Base-by-base conservation (phyloP, 805 yeast species). In the Schwanniomyces yamadae region DNA sequence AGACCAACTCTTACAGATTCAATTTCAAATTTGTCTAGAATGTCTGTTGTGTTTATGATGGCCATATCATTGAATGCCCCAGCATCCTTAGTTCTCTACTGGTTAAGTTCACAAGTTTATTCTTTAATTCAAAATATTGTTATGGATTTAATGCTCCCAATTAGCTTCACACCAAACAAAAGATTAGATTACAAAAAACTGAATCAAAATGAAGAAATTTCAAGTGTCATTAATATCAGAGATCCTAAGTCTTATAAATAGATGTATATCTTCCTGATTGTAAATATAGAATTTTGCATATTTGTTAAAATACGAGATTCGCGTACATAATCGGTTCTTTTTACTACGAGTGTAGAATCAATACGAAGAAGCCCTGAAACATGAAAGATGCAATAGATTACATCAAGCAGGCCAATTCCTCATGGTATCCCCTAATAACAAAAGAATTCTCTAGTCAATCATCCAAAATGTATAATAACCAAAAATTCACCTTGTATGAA, bases 1-100 rank as follows among this genome's bases (percentile, higher is more conserved):
- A 64, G 85, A 39, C 77, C 83, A 4, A 78, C 84, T 1, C 59
- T 78, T 5, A 69, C 77, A 33, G 85, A 80, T 48, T 73, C 87
- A 2, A 52, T 90, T 23, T 71, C 85, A 36, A 87, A 80, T 42
- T 52, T 85, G 2, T 77, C 95, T 2, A 69, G 96, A 49, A 69
- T 86, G 44, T 79, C 91, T 15, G 78, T 85, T 34, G 78, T 89
- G 1, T 78, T 86, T 45, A 68, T 91, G 60, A 87, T 88, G 83
- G 89, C 88, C 4, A 68, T 89, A 13, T 72, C 95, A 0, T 77
- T 89, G 26, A 93, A 89, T 50, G 95, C 95, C 0, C 95, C 98
- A 0, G 67, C 82, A 19, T 87, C 95, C 0, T 63, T 90, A 23
- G 77, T 83, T 0, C 55, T 88, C n/a, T 91, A 90, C 61, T 91